Conservation (phyloP, 345 rosid genomes). For the Aegle marmelos region DNA sequence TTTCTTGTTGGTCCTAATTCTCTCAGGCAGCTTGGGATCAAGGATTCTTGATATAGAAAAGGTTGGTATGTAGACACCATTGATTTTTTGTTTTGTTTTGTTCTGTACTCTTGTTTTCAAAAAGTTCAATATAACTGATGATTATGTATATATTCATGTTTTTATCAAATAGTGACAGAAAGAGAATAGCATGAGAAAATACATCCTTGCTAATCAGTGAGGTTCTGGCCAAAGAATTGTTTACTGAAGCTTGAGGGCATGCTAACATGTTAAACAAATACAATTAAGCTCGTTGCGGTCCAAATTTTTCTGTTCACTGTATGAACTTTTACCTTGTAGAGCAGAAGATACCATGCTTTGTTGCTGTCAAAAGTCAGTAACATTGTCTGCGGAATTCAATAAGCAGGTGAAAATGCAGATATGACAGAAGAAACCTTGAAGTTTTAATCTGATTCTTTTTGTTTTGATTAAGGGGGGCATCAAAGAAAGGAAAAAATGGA, state of each 20-base stretch:
- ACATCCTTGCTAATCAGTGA: neutral
- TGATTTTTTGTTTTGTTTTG: neutral
- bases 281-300: no score
- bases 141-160: neutral
- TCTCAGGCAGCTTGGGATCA: constrained; percentile 53
- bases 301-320: neutral
- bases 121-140: neutral
- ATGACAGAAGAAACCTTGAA: neutral
- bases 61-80: neutral
- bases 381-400: neutral
- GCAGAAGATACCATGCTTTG: neutral
- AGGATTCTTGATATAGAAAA: constrained; percentile 36
- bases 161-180: neutral
- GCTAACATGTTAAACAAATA: neutral
- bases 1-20: constrained; percentile 80
- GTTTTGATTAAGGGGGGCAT: neutral
- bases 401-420: neutral
- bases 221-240: neutral
- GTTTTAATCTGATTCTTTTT: neutral
- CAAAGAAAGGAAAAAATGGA: neutral
- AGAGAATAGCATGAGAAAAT: neutral
- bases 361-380: neutral
- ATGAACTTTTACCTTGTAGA: neutral
- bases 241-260: neutral
- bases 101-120: neutral